Percentiles rank a stretch among this genome's conserved stretches.
These are phyloP conservation scores for Silene vulgaris DNA, from an alignment of 179 eudicot genomes.

Conservation along the genomic window DNA sequence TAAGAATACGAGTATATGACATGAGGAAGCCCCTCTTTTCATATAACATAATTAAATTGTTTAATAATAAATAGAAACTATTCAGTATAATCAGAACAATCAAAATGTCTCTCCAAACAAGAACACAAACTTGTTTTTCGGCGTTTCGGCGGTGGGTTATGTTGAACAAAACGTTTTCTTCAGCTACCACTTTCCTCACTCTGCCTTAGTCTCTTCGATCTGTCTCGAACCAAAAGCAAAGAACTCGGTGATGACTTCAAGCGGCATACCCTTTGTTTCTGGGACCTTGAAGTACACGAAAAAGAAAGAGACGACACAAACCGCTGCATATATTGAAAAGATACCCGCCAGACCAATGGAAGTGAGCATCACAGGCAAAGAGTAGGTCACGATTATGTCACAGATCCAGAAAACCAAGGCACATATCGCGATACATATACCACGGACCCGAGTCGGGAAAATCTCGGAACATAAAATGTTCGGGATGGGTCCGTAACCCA, in stretches of 20 bases:
- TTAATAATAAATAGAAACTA: slow-evolving; percentile 16
- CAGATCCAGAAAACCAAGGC: slow-evolving; percentile 69
- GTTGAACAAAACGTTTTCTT: neutral
- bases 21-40: slow-evolving; percentile 9
- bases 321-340: slow-evolving; percentile 64
- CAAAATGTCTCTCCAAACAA: slow-evolving; percentile 16
- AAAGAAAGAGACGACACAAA: slow-evolving; percentile 58
- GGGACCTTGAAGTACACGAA: slow-evolving; percentile 81
- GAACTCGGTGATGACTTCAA: slow-evolving; percentile 79
- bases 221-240: slow-evolving; percentile 61
- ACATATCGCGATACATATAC: slow-evolving; percentile 78
- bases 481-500: slow-evolving; percentile 77
- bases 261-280: slow-evolving; percentile 87
- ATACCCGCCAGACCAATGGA: slow-evolving; percentile 64
- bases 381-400: slow-evolving; percentile 71
- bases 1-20: neutral
- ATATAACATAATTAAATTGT: neutral
- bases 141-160: neutral
- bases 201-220: slow-evolving; percentile 26
- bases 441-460: slow-evolving; percentile 78
- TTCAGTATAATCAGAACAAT: slow-evolving; percentile 14
- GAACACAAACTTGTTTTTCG: neutral
- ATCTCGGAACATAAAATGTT: slow-evolving; percentile 78
- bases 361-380: slow-evolving; percentile 61
- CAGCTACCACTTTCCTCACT: slow-evolving; percentile 17